Conservation (phyloP, 495 filamentous ascomycete genomes). For the Penicillium simplicissimum region DNA sequence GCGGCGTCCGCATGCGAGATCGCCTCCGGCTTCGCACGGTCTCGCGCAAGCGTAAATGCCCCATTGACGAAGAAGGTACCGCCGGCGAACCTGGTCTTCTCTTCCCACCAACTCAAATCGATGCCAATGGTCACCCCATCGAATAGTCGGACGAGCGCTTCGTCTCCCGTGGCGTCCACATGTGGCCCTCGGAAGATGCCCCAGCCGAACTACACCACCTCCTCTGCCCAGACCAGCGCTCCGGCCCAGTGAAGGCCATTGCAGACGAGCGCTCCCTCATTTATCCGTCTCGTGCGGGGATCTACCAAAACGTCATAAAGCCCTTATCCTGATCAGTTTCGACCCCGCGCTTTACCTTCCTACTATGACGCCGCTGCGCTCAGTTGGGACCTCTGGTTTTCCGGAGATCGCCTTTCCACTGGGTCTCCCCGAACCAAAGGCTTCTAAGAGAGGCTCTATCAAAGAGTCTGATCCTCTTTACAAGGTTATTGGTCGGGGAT, state of each 20-base stretch:
- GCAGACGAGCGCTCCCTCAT: conserved; percentile 62
- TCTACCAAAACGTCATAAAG: conserved; percentile 37
- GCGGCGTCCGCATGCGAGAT: conserved; percentile 40
- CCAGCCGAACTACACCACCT: conserved; percentile 50
- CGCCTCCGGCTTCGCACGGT: conserved; percentile 56
- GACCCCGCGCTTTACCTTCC: conserved; percentile 55
- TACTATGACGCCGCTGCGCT: conserved; percentile 18
- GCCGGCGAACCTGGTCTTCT: conserved; percentile 34
- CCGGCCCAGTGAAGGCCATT: conserved; percentile 49
- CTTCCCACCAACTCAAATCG: conserved; percentile 35
- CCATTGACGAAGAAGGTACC: conserved; percentile 40
- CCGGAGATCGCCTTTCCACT: conserved; percentile 9
- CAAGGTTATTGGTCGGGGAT: conserved; percentile 38
- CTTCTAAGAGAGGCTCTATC: conserved; percentile 26
- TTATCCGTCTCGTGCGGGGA: conserved; percentile 56
- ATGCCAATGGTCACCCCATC: conserved; percentile 26
- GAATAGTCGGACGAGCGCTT: conserved; percentile 49
- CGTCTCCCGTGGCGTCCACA: conserved; percentile 47
- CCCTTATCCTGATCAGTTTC: conserved; percentile 63
- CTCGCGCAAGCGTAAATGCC: conserved; percentile 41
- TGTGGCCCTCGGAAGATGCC: conserved; percentile 60
- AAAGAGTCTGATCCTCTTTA: conserved; percentile 38
- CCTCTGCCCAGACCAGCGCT: conserved; percentile 55
- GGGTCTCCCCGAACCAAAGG: not conserved
- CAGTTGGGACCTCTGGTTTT: conserved; percentile 11